Evolutionary conservation across 345 rosid species (phyloP), one percentile per base, ranked within the genome.

Genomic region (Bruguiera sexangula): DNA sequence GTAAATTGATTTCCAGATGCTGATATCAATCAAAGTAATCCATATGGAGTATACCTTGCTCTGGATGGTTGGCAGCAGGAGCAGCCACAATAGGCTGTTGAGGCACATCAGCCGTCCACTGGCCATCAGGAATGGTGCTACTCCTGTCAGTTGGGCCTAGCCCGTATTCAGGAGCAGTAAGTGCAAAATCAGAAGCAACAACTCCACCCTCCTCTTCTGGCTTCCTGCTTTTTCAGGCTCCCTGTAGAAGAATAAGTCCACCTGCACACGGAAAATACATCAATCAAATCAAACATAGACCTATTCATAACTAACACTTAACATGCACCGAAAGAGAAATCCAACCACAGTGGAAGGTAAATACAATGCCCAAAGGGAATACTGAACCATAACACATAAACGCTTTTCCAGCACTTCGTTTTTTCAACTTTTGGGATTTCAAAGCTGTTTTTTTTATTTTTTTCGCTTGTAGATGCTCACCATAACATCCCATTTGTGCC

Each of bases 401-500:
- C 20, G 1, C 6, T 22, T 8, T 30, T 18, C 9, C 10, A 5
- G 6, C 24, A 26, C 36, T 34, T 34, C 8, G 36, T 6, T 34
- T 6, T 32, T 34, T 1, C 36, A 34, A 34, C 6, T 34, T 34
- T 34, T 34, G 36, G 8, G 36, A 26, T 15, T 21, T 6, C 19
- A 34, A 31, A 32, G n/a, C 22, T 31, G 3, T 20, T 22, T 6
- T 8, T 21, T 31, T n/a, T 31, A 0, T 20, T 22, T 6, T 8
- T 21, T 31, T n/a, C 2, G 54, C 32, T 8, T 34, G 1, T 34
- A 6, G 8, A 34, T 30, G 20, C n/a, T 36, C 57, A 77, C 81
- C 81, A 77, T 77, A 10, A 69, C 67, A 19, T 77, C 77, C 80
- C 80, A 77, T 55, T 77, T 77, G 48, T 77, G 80, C 24, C 72